Evolutionary conservation across 345 rosid species (phyloP).

Genomic region (Acer negundo): DNA sequence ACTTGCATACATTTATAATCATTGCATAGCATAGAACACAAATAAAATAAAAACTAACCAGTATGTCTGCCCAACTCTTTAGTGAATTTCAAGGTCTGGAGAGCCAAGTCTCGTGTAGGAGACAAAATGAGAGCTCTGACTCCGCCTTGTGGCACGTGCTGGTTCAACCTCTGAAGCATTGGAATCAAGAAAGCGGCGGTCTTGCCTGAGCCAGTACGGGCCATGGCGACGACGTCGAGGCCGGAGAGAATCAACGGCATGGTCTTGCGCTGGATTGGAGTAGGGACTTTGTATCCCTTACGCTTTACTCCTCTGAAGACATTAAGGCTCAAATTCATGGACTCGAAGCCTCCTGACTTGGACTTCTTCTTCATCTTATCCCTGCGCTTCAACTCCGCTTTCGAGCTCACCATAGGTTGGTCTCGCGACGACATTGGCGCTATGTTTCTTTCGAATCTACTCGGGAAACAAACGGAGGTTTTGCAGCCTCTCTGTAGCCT

Average conservation of each 20-base stretch:
- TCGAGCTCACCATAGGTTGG: conserved; percentile 61
- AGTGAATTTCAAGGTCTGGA: conserved; percentile 94
- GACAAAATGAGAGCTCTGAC: conserved; percentile 87
- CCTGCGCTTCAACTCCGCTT: conserved; percentile 68
- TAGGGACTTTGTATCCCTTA: conserved; percentile 91
- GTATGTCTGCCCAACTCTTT: conserved; percentile 84
- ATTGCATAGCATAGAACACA: background rate
- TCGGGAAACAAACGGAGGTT: background rate
- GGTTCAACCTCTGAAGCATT: conserved; percentile 82
- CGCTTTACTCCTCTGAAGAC: conserved; percentile 77
- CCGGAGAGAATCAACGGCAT: conserved; percentile 96
- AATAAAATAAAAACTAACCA: conserved; percentile 42
- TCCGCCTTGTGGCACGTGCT: conserved; percentile 80
- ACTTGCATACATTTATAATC: background rate
- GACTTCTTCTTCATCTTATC: conserved; percentile 78
- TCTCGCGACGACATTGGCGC: conserved; percentile 4
- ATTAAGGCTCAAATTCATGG: conserved; percentile 69
- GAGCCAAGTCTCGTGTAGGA: conserved; percentile 92
- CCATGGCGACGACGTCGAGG: conserved; percentile 96
- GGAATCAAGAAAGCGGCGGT: conserved; percentile 94
- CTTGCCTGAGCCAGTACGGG: conserved; percentile 97
- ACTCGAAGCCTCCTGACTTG: conserved; percentile 96
- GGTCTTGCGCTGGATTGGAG: conserved; percentile 95
- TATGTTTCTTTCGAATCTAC: background rate
- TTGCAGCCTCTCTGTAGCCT: background rate